Conservation (phyloP, 768 basidiomycete species). For the Suillus luteus region DNA sequence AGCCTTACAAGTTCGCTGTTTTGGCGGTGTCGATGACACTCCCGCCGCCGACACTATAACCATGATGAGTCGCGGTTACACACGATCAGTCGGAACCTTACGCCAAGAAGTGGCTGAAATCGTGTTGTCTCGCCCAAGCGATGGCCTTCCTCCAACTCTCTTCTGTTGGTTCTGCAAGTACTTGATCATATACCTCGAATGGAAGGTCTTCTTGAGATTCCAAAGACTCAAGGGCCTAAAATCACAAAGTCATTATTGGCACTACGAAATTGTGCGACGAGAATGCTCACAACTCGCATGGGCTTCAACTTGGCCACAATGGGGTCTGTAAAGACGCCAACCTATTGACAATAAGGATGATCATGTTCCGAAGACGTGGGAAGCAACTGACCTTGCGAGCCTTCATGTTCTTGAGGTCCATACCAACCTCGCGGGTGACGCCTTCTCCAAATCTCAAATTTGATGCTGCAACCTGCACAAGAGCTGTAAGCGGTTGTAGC, state of each 20-base stretch:
- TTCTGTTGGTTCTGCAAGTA: slow-evolving; percentile 91
- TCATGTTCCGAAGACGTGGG: slow-evolving; percentile 10
- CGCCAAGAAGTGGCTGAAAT: slow-evolving; percentile 95
- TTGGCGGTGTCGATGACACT: slow-evolving; percentile 97
- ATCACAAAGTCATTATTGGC: slow-evolving; percentile 4
- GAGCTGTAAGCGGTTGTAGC: not conserved
- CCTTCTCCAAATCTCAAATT: slow-evolving; percentile 90
- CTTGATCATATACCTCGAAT: slow-evolving; percentile 80
- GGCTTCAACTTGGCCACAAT: slow-evolving; percentile 80
- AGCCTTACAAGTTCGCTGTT: slow-evolving; percentile 79
- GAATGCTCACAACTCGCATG: slow-evolving; percentile 69
- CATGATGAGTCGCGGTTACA: slow-evolving; percentile 6
- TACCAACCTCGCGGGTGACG: slow-evolving; percentile 87
- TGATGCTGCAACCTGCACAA: slow-evolving; percentile 72
- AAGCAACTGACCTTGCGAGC: slow-evolving; percentile 69
- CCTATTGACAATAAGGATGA: slow-evolving; percentile 45
- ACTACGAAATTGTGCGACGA: not conserved
- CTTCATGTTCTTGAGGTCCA: slow-evolving; percentile 93
- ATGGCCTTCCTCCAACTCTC: slow-evolving; percentile 88
- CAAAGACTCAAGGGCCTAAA: slow-evolving; percentile 76
- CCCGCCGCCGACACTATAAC: slow-evolving; percentile 79
- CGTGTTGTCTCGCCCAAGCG: slow-evolving; percentile 78
- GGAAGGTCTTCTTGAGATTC: slow-evolving; percentile 73
- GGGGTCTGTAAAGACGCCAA: slow-evolving; percentile 92
- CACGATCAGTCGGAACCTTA: slow-evolving; percentile 38